Evolutionary conservation across 2,329 filamentous ascomycete genomes (phyloP).

Genomic region (Fusarium sp.): DNA sequence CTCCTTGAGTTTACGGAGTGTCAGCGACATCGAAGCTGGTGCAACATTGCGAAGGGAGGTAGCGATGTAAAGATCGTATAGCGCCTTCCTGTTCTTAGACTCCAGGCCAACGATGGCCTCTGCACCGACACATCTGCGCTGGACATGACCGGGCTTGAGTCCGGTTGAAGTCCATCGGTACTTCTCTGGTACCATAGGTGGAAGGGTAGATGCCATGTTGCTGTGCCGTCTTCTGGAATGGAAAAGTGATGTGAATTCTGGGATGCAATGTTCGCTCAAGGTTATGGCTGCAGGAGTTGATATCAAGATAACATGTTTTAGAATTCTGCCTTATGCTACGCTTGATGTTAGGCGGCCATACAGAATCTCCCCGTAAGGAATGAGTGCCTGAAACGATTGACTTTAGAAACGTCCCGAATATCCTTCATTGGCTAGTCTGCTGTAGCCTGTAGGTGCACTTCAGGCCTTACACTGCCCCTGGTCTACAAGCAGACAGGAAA

Average conservation of each 20-base stretch:
- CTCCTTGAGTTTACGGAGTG: neutral
- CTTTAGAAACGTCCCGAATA: neutral
- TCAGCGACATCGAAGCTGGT: neutral
- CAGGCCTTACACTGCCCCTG: neutral
- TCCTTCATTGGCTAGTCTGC: neutral
- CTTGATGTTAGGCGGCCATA: neutral
- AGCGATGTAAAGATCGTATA: neutral
- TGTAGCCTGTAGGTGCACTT: neutral
- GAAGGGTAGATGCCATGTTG: neutral
- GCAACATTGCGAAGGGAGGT: neutral
- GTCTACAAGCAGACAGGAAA: neutral
- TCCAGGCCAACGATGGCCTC: neutral
- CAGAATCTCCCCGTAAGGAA: neutral
- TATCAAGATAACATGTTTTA: neutral
- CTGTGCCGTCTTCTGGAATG: neutral
- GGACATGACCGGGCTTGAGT: neutral
- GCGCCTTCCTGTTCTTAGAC: neutral
- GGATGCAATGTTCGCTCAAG: rapidly evolving
- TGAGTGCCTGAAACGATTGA: too few species aligned
- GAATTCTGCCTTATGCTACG: too few species aligned
- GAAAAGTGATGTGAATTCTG: neutral
- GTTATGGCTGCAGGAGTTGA: too few species aligned
- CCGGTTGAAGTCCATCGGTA: neutral
- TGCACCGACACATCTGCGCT: neutral
- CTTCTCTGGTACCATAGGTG: neutral